Evolutionary conservation across 768 basidiomycete species (phyloP).

Genomic region (Atractiella rhizophila): DNA sequence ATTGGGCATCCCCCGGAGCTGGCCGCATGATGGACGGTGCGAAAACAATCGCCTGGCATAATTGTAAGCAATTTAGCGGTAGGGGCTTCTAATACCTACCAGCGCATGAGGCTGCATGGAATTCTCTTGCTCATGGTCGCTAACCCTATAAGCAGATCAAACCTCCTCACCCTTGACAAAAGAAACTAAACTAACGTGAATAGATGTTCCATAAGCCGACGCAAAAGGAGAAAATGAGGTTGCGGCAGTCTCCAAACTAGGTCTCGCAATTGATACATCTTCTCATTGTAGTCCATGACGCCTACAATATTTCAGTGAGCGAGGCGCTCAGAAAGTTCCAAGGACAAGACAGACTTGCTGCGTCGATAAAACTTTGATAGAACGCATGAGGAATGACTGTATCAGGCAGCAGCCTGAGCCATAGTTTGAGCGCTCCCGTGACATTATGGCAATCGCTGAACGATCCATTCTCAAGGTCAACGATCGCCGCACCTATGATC

Average conservation of each 20-base stretch:
- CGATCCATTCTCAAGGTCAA: background rate
- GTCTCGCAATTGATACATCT: constrained; percentile 11
- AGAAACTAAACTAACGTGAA: background rate
- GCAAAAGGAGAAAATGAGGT: constrained; percentile 11
- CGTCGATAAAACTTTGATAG: constrained; percentile 11
- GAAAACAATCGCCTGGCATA: constrained; percentile 14
- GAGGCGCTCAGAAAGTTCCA: background rate
- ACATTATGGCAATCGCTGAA: constrained; percentile 14
- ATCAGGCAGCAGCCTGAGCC: constrained; percentile 13
- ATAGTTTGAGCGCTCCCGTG: constrained; percentile 13
- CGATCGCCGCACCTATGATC: background rate
- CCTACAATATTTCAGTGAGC: background rate
- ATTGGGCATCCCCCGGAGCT: too few species aligned
- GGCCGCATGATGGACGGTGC: constrained; percentile 12
- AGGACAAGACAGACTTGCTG: background rate
- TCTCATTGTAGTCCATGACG: constrained; percentile 11
- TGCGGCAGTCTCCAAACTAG: constrained; percentile 12
- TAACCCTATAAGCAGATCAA: constrained; percentile 6
- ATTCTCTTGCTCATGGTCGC: constrained; percentile 9
- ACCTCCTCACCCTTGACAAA: too few species aligned
- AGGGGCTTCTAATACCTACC: too few species aligned
- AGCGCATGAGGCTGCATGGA: constrained; percentile 11
- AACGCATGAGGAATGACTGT: constrained; percentile 8
- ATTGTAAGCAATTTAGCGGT: too few species aligned
- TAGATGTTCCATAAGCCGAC: constrained; percentile 12